Evolutionary conservation across 2,329 filamentous ascomycete genomes (phyloP).

Genomic region (Pseudogymnoascus verrucosus): DNA sequence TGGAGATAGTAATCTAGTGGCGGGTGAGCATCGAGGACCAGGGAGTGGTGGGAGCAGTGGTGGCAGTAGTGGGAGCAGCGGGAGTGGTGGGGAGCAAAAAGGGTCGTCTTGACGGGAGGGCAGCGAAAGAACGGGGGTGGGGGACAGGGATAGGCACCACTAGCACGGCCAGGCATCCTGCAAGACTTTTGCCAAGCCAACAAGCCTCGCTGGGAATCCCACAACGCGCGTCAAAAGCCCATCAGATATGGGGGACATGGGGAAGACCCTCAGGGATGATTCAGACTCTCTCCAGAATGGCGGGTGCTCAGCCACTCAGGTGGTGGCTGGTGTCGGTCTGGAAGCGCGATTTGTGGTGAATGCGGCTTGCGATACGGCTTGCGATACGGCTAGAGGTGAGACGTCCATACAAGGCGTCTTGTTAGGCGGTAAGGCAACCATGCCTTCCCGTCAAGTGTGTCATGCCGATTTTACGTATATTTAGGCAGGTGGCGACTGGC

Average conservation of each 20-base stretch:
- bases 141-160: not conserved
- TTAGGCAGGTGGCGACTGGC: not conserved
- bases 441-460: not conserved
- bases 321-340: not conserved
- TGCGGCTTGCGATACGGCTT: not conserved
- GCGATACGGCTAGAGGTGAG: not conserved
- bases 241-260: not conserved
- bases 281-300: not conserved
- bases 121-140: not conserved
- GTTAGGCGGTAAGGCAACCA: not conserved
- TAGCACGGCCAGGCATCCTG: not conserved
- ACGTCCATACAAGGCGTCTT: not conserved
- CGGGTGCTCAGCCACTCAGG: conserved; percentile 2
- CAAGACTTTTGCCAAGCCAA: not conserved
- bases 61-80: not conserved
- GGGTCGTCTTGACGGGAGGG: not conserved
- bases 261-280: too few species aligned
- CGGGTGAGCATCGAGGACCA: not conserved
- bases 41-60: not conserved
- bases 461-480: not conserved
- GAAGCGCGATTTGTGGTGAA: not conserved
- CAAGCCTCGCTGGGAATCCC: not conserved
- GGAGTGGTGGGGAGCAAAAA: not conserved
- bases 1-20: not conserved
- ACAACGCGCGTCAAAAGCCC: conserved; percentile 1